Percentiles rank a stretch among this genome's conserved stretches.
Evolutionary conservation across 148 eudicot species (phyloP).

Genomic region (Camellia japonica): DNA sequence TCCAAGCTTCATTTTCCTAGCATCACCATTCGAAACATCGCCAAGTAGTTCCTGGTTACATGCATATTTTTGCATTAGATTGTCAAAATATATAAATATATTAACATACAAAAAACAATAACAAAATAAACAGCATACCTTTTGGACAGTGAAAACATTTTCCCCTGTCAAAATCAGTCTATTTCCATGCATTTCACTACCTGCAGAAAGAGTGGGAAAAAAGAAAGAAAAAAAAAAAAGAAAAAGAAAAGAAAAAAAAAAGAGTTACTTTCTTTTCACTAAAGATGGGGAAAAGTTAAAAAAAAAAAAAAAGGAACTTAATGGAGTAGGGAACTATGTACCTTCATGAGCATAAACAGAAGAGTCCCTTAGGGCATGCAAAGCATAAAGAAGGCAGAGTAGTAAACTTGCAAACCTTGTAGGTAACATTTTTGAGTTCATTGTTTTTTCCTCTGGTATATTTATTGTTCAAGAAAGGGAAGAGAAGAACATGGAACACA

Average conservation of each 20-base stretch:
- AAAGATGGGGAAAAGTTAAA: conserved; percentile 3
- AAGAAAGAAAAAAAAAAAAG: not conserved
- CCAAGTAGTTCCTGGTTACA: conserved; percentile 21
- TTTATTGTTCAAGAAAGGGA: conserved; percentile 15
- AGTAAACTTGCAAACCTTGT: conserved; percentile 36
- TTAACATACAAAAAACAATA: not conserved
- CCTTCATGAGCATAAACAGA: conserved; percentile 49
- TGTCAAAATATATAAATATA: not conserved
- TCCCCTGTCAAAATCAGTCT: not conserved
- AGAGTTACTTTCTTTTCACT: not conserved
- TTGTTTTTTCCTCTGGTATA: not conserved
- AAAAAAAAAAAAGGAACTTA: not conserved
- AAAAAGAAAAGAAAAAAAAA: conserved; percentile 8
- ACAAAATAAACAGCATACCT: not conserved
- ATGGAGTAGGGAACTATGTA: conserved; percentile 9
- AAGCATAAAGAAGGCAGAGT: conserved; percentile 32
- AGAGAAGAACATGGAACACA: conserved; percentile 26
- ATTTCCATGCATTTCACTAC: conserved; percentile 19
- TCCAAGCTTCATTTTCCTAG: conserved; percentile 24
- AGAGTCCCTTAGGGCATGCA: conserved; percentile 39
- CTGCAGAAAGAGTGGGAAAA: conserved; percentile 16
- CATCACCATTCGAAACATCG: conserved; percentile 8
- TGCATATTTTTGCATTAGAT: not conserved
- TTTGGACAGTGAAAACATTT: conserved; percentile 9
- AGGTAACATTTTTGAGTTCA: conserved; percentile 27